These are phyloP conservation scores for Phaseolus coccineus DNA, from an alignment of 331 rosid species.

Conservation along the genomic window DNA sequence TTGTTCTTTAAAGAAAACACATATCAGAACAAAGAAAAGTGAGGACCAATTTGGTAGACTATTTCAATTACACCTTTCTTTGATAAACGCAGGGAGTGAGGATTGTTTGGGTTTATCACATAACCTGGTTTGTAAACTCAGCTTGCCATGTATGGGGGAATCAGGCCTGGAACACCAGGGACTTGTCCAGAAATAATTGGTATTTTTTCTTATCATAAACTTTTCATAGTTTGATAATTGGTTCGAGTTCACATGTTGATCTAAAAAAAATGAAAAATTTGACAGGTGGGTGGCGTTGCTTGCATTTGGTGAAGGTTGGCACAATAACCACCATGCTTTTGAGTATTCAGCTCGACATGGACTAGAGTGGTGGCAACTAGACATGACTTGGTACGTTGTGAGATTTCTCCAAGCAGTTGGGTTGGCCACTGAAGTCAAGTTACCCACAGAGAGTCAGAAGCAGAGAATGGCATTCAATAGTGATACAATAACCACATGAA, in stretches of 20 bases:
- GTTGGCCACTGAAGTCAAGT: slow-evolving; percentile 73
- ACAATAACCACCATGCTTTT: slow-evolving; percentile 94
- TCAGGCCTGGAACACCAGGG: slow-evolving; percentile 75
- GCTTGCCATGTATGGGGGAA: slow-evolving; percentile 92
- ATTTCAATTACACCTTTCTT: neutral
- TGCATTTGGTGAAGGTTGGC: slow-evolving; percentile 97
- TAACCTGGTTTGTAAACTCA: slow-evolving; percentile 85
- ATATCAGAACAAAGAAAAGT: neutral
- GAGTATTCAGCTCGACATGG: slow-evolving; percentile 94
- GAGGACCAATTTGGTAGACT: neutral
- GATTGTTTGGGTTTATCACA: slow-evolving; percentile 77
- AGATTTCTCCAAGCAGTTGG: slow-evolving; percentile 73
- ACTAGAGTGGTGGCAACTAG: slow-evolving; percentile 90
- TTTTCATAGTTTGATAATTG: neutral
- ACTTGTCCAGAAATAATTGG: slow-evolving; percentile 90
- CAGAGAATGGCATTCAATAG: slow-evolving; percentile 59
- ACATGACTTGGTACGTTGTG: slow-evolving; percentile 83
- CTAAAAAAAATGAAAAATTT: neutral
- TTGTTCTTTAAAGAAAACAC: neutral
- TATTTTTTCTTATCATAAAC: slow-evolving; percentile 33
- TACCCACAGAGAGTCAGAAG: slow-evolving; percentile 68
- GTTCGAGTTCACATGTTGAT: slow-evolving; percentile 18
- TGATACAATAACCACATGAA: slow-evolving; percentile 37
- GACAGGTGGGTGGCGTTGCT: slow-evolving; percentile 84
- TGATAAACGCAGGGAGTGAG: slow-evolving; percentile 76